phyloP scores from a whole-genome alignment of 2,329 filamentous ascomycete species.

The Pseudodiploospora longispora region DNA sequence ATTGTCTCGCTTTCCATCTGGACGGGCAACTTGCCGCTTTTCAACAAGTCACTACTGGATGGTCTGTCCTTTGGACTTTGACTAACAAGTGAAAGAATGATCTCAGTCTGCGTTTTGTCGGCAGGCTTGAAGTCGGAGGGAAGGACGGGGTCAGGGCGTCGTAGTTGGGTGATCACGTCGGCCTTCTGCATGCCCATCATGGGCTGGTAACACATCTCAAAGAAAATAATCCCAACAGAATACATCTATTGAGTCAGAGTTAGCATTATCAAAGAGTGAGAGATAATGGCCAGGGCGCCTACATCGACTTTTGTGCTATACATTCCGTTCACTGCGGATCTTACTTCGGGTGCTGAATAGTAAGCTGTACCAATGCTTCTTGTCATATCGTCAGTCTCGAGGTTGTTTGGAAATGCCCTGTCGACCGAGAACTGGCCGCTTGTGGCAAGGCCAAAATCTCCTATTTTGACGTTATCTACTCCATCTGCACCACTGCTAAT shows the following conservation, averaged over 20 bases:
- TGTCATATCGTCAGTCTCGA: slow-evolving; percentile 58
- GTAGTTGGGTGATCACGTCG: slow-evolving; percentile 57
- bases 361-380: slow-evolving; percentile 69
- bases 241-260: slow-evolving; percentile 60
- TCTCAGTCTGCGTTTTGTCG: slow-evolving; percentile 67
- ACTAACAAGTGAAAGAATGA: slow-evolving; percentile 71
- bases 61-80: slow-evolving; percentile 79
- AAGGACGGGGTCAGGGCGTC: slow-evolving; percentile 58
- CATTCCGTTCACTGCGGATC: slow-evolving; percentile 62
- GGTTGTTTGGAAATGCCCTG: slow-evolving; percentile 30
- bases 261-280: neutral
- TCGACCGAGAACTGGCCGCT: slow-evolving; percentile 69
- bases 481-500: slow-evolving; percentile 63
- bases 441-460: slow-evolving; percentile 91
- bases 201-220: slow-evolving; percentile 82
- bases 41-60: slow-evolving; percentile 71
- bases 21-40: slow-evolving; percentile 78
- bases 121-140: slow-evolving; percentile 64
- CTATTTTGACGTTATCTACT: slow-evolving; percentile 85
- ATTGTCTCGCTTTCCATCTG: slow-evolving; percentile 92
- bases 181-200: slow-evolving; percentile 61
- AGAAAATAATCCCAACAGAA: slow-evolving; percentile 93
- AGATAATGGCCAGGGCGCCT: slow-evolving; percentile 24
- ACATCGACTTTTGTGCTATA: slow-evolving; percentile 93
- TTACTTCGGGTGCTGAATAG: slow-evolving; percentile 89